phyloP scores from a whole-genome alignment of 257 asterid species.

The Knoxia roxburghii region DNA sequence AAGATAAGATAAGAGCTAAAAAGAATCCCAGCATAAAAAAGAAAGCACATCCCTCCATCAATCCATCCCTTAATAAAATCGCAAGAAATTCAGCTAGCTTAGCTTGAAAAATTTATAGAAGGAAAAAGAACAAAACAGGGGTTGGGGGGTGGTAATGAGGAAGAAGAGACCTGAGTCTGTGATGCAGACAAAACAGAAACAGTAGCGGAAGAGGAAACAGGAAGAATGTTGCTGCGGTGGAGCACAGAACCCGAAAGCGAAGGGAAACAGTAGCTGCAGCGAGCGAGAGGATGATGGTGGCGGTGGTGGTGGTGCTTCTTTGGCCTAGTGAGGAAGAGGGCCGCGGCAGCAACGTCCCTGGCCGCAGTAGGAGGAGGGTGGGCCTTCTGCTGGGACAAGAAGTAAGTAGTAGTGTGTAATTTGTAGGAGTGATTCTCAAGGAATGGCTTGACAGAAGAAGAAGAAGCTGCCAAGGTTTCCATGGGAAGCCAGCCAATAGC shows the following conservation, averaged over 20 bases:
- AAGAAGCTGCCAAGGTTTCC: constrained; percentile 44
- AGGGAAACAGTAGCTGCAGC: constrained; percentile 10
- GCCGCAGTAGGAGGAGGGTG: neutral
- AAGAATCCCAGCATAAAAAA: neutral
- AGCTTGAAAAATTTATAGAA: too few relatives aligned
- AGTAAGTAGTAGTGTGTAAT: neutral
- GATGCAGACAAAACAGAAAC: constrained; percentile 20
- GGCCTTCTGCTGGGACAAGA: constrained; percentile 15
- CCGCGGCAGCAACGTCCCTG: constrained; percentile 5
- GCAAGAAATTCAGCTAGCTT: neutral
- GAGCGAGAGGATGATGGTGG: constrained; percentile 2
- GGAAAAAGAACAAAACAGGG: too few relatives aligned
- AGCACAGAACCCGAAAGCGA: constrained; percentile 17
- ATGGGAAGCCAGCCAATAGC: constrained; percentile 24
- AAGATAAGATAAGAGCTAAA: too few relatives aligned
- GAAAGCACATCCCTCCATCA: neutral
- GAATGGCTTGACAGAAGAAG: constrained; percentile 19
- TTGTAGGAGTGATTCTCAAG: constrained; percentile 22
- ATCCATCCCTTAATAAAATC: neutral
- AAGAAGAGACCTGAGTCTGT: constrained; percentile 10
- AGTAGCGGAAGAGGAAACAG: constrained; percentile 33
- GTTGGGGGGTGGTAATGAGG: too few relatives aligned
- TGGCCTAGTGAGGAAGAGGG: constrained; percentile 13
- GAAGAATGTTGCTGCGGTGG: constrained; percentile 18
- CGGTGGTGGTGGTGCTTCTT: constrained; percentile 16